Conservation (phyloP, 2,329 filamentous ascomycete species). For the Cladobotryum protrusum region DNA sequence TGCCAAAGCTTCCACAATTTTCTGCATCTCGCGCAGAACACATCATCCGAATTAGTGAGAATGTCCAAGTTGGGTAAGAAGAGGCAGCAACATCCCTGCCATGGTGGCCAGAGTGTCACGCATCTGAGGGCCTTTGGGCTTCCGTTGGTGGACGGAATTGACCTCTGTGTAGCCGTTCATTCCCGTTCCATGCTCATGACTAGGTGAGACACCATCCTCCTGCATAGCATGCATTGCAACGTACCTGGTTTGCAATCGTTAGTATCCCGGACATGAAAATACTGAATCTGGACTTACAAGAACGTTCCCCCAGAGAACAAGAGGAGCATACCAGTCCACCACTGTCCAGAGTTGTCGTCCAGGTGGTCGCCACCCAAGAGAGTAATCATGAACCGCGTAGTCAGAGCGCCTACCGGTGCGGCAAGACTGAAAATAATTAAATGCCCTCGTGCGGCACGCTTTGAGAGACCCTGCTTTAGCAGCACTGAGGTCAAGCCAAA, state of each 20-base stretch:
- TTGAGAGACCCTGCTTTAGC: slow-evolving; percentile 84
- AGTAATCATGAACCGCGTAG: slow-evolving; percentile 75
- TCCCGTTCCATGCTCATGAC: slow-evolving; percentile 44
- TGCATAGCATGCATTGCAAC: slow-evolving; percentile 99
- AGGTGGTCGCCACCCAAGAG: slow-evolving; percentile 58
- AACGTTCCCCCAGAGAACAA: slow-evolving; percentile 97
- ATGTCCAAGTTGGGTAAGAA: slow-evolving; percentile 73
- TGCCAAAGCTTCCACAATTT: too few relatives aligned
- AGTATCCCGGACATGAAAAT: not conserved
- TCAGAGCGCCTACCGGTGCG: slow-evolving; percentile 76
- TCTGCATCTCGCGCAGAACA: too few relatives aligned
- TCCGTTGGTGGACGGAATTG: slow-evolving; percentile 38
- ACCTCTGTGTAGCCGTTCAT: slow-evolving; percentile 52
- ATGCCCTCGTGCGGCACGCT: slow-evolving; percentile 76
- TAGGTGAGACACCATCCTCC: slow-evolving; percentile 53
- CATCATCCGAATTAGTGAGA: slow-evolving; percentile 43
- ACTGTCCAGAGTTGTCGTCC: slow-evolving; percentile 60
- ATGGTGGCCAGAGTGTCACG: slow-evolving; percentile 66
- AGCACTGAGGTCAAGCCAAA: slow-evolving; percentile 90
- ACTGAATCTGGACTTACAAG: slow-evolving; percentile 53
- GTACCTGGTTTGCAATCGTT: slow-evolving; percentile 52
- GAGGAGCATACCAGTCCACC: slow-evolving; percentile 87
- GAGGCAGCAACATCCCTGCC: slow-evolving; percentile 69
- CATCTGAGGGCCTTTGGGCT: slow-evolving; percentile 52
- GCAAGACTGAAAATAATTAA: slow-evolving; percentile 87